These are phyloP conservation scores for Chlorella variabilis DNA, from an alignment of 163 green algal genomes.

Conservation along the genomic window DNA sequence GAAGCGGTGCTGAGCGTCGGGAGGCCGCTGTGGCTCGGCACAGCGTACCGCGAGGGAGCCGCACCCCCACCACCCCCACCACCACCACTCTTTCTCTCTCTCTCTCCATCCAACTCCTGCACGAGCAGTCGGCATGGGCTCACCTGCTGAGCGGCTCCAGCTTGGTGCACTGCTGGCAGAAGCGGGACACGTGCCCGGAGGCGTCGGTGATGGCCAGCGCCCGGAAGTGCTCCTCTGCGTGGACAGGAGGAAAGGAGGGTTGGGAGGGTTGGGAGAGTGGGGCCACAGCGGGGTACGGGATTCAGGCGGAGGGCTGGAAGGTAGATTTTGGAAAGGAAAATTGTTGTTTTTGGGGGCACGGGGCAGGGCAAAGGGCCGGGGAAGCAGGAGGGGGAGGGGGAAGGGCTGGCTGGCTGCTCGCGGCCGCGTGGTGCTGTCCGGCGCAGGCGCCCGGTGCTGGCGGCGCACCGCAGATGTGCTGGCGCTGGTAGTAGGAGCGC, in stretches of 20 bases:
- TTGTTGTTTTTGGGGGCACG: too few relatives aligned
- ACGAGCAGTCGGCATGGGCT: background rate
- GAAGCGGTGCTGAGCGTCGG: too few relatives aligned
- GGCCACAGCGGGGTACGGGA: background rate
- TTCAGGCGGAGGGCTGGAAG: background rate
- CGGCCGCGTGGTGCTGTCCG: too few relatives aligned
- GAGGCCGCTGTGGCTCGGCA: too few relatives aligned
- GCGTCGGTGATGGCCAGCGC: slow-evolving; percentile 18
- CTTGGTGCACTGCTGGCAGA: slow-evolving; percentile 43
- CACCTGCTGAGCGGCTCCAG: slow-evolving; percentile 23
- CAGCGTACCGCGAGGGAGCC: too few relatives aligned
- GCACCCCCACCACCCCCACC: too few relatives aligned
- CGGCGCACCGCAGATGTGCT: slow-evolving; percentile 35
- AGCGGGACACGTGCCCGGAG: background rate
- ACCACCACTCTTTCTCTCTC: too few relatives aligned
- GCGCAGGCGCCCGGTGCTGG: background rate
- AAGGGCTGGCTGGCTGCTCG: too few relatives aligned
- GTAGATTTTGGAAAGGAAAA: background rate
- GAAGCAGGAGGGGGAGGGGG: too few relatives aligned
- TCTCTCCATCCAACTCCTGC: background rate
- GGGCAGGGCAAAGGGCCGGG: too few relatives aligned
- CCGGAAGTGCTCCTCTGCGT: slow-evolving; percentile 32
- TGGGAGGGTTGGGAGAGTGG: background rate
- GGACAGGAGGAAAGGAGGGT: background rate
- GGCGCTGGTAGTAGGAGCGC: slow-evolving; percentile 30